Evolutionary conservation across 257 asterid species (phyloP).

Genomic region (Solanum virginianum): DNA sequence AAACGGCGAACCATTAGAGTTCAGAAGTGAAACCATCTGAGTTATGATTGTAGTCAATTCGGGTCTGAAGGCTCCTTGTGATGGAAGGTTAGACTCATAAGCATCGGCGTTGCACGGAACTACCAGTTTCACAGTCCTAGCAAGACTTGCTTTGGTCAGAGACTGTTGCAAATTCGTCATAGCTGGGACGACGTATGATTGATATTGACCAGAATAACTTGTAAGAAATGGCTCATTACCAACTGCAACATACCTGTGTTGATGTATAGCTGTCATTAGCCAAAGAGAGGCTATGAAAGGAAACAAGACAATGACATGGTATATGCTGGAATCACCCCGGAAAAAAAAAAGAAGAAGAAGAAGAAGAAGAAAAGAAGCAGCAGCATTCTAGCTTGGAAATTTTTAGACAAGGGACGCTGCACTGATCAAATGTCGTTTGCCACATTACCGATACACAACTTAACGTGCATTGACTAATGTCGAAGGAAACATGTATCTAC

Average conservation of each 20-base stretch:
- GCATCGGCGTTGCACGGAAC: constrained; percentile 99
- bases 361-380: neutral
- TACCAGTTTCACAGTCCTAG: constrained; percentile 56
- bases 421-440: neutral
- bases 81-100: constrained; percentile 71
- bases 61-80: constrained; percentile 83
- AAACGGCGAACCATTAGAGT: constrained; percentile 75
- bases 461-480: neutral
- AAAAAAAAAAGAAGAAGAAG: neutral
- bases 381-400: neutral
- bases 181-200: constrained; percentile 69
- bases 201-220: constrained; percentile 68
- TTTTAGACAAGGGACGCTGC: neutral
- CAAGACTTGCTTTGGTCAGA: constrained; percentile 58
- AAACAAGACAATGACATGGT: neutral
- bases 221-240: constrained; percentile 91
- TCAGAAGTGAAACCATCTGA: constrained; percentile 70
- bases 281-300: neutral
- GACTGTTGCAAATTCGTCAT: constrained; percentile 64
- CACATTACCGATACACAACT: neutral
- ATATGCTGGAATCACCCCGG: neutral
- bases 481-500: neutral
- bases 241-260: constrained; percentile 75
- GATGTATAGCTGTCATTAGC: constrained; percentile 8
- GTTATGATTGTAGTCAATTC: constrained; percentile 66